phyloP scores from a whole-genome alignment of 768 basidiomycete species.

The Pleurotus platypus region DNA sequence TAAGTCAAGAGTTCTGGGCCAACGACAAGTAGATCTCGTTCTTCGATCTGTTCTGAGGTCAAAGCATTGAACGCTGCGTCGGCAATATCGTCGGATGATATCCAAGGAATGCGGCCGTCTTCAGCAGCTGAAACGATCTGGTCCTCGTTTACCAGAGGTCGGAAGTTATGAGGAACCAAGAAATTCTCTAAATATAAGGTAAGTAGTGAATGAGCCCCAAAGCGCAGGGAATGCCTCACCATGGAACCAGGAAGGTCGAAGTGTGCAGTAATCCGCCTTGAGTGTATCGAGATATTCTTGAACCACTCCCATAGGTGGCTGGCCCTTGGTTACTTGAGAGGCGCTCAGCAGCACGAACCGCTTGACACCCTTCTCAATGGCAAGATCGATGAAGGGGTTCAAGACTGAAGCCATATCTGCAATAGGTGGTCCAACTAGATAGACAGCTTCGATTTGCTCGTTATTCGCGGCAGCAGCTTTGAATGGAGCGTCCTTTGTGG shows the following conservation, averaged over 20 bases:
- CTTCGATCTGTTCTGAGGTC: slow-evolving; percentile 17
- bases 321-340: slow-evolving; percentile 19
- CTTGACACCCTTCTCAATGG: slow-evolving; percentile 26
- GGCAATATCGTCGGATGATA: slow-evolving; percentile 29
- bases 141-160: slow-evolving; percentile 19
- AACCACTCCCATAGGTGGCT: slow-evolving; percentile 21
- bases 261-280: slow-evolving; percentile 27
- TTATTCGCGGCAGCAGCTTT: slow-evolving; percentile 14
- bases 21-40: slow-evolving; percentile 24
- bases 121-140: slow-evolving; percentile 21
- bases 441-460: slow-evolving; percentile 24
- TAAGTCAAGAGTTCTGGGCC: slow-evolving; percentile 28
- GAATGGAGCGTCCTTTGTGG: slow-evolving; percentile 29
- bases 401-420: slow-evolving; percentile 16
- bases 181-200: slow-evolving; percentile 26
- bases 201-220: neutral
- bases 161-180: slow-evolving; percentile 9
- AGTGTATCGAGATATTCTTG: slow-evolving; percentile 30
- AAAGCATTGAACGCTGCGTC: slow-evolving; percentile 28
- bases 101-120: slow-evolving; percentile 24
- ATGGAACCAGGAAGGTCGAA: slow-evolving; percentile 36
- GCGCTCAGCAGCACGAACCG: slow-evolving; percentile 29
- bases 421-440: slow-evolving; percentile 24
- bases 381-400: slow-evolving; percentile 28
- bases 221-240: slow-evolving; percentile 17